Evolutionary conservation across 208 protist genomes (phyloP).

Genomic region (Trypanosoma scelopori): DNA sequence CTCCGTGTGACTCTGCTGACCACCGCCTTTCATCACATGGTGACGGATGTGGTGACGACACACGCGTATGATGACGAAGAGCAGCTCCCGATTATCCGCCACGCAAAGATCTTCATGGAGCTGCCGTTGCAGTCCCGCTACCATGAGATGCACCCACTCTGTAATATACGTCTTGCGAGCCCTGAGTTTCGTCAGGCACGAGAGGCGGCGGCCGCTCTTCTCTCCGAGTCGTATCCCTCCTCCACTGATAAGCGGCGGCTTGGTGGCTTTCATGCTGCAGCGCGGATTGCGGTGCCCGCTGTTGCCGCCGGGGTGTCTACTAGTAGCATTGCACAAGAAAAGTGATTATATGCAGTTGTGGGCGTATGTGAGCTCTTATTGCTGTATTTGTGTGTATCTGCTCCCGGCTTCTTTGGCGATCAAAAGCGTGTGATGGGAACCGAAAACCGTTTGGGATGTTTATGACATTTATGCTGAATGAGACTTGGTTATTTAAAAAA

Average conservation of each 20-base stretch:
- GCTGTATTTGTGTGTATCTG: no score
- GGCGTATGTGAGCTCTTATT: no score
- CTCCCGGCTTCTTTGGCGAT: no score
- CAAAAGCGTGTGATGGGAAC: no score
- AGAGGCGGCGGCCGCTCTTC: neutral
- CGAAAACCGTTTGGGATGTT: no score
- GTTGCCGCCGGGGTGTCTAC: no score
- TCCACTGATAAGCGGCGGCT: neutral
- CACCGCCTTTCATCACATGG: constrained; percentile 17
- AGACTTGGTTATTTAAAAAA: no score
- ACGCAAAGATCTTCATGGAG: constrained; percentile 24
- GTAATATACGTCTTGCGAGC: constrained; percentile 12
- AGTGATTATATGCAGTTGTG: no score
- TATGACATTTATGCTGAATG: no score
- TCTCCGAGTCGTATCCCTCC: neutral
- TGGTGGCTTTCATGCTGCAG: no score
- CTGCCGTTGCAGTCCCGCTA: constrained; percentile 27
- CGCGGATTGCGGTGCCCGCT: no score
- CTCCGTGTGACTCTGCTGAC: constrained; percentile 24
- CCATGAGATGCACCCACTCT: constrained; percentile 28
- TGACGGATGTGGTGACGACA: constrained; percentile 14
- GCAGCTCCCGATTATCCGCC: constrained; percentile 6
- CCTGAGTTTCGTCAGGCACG: neutral
- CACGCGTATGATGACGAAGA: constrained; percentile 8
- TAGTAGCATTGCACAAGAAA: no score